Evolutionary conservation across 208 protist genomes (phyloP), one percentile per base, ranked within the genome.

Genomic region (Paratrypanosoma confusum): DNA sequence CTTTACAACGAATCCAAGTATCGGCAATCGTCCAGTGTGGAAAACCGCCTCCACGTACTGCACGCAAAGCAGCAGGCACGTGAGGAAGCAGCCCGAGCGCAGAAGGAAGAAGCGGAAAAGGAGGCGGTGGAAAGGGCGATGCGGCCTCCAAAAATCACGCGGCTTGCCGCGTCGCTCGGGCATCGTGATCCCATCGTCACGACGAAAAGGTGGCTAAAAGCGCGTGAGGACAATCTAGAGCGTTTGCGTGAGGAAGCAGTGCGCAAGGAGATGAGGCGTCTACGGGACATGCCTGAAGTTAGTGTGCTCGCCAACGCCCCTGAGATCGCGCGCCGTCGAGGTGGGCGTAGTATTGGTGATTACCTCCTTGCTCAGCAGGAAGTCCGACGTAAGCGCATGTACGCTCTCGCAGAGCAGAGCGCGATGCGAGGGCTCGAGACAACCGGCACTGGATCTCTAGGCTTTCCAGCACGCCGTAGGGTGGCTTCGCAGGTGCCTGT

Each of bases 31-130:
- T 51, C 64, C 16, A 54, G 75, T 1, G 64, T 90, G 17, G 64
- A 72, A 22, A 41, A 51, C 36, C 75, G 81, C 7, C 64, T 90
- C 24, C 66, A 76, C 36, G 50, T 65, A 28, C 48, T 89, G 22
- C 71, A 85, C 36, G 47, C 56, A 24, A 48, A 52, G 29, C 66
- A 57, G 20, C 37, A 65, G 8, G 48, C 54, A 24, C 35, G 54
- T 0, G 33, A 64, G 21, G 53, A 63, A 23, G 59, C 64, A 37
- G 39, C 49, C 52, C 59, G 47, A 11, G 65, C 39, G 16, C 50
- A 50, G 34, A 40, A 62, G 26, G 41, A 47, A 18, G 49, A 49
- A 39, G 26, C 37, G 3, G 53, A 47, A 32, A 48, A 34, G 16
- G 63, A 27, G 22, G 60, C 50, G 32, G 16, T 33, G 20, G 20